Evolutionary conservation across 1,284 basidiomycete genomes (phyloP).

Genomic region (Exobasidium rhododendri): DNA sequence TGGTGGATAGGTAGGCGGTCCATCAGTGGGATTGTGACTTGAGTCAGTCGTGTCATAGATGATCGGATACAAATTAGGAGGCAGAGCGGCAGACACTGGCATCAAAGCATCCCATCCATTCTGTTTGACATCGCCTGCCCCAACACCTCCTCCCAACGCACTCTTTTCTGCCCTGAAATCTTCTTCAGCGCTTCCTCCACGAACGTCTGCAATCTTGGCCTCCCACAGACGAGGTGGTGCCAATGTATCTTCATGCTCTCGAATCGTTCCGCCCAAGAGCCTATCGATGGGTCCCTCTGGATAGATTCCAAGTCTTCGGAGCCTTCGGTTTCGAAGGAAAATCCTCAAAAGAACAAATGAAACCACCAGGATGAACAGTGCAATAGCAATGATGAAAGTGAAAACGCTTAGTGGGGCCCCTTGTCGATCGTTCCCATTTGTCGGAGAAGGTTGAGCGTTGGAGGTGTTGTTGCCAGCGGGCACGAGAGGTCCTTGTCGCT

Average conservation of each 20-base stretch:
- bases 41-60: conserved; percentile 17
- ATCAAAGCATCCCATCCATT: conserved; percentile 37
- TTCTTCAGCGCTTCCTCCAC: not conserved
- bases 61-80: conserved; percentile 29
- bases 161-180: conserved; percentile 7
- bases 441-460: conserved; percentile 16
- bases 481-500: conserved; percentile 7
- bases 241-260: conserved; percentile 41
- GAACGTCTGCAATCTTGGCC: conserved; percentile 33
- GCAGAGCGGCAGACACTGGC: conserved; percentile 41
- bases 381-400: conserved; percentile 36
- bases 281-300: conserved; percentile 35
- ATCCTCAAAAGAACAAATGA: conserved; percentile 47
- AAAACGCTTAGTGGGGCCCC: conserved; percentile 42
- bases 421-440: conserved; percentile 21
- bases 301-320: conserved; percentile 37
- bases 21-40: no score
- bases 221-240: conserved; percentile 42
- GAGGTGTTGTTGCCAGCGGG: conserved; percentile 5
- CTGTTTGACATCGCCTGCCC: conserved; percentile 29
- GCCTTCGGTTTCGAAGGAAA: conserved; percentile 42
- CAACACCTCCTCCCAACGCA: conserved; percentile 20
- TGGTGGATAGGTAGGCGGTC: not conserved
- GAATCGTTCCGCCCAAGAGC: conserved; percentile 25
- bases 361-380: conserved; percentile 48